Conservation (phyloP, 2,329 filamentous ascomycete species). For the Pseudogymnoascus sp. region DNA sequence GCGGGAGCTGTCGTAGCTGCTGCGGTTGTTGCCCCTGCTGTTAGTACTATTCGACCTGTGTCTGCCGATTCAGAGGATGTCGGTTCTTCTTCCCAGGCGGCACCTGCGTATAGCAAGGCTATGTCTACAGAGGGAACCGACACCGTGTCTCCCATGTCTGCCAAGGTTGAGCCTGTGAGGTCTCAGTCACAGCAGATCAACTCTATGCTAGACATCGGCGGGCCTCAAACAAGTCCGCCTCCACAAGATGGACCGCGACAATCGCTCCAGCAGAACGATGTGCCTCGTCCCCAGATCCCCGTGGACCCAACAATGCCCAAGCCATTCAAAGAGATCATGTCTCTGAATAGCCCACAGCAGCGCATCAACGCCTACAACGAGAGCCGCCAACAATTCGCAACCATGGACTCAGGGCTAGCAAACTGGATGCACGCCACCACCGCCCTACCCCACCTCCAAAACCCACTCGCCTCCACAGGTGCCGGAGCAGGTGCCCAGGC, state of each 20-base stretch:
- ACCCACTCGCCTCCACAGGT: conserved; percentile 25
- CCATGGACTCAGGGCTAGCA: conserved; percentile 67
- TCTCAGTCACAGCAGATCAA: background rate
- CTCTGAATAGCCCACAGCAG: conserved; percentile 57
- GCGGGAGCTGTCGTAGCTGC: background rate
- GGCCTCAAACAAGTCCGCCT: background rate
- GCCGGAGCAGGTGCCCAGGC: conserved; percentile 21
- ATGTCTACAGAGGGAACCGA: background rate
- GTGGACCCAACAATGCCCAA: background rate
- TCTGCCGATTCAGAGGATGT: background rate
- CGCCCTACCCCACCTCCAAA: conserved; percentile 43
- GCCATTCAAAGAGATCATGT: conserved; percentile 71
- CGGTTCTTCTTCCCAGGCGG: background rate
- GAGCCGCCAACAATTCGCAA: conserved; percentile 63
- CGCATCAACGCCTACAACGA: conserved; percentile 69
- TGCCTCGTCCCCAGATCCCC: background rate
- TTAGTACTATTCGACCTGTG: background rate
- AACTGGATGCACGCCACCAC: conserved; percentile 48
- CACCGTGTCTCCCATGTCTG: background rate
- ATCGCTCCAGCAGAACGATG: background rate
- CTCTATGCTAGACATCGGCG: background rate
- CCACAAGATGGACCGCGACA: background rate
- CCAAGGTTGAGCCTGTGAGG: background rate
- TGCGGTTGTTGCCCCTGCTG: background rate
- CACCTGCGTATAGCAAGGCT: background rate